Evolutionary conservation across 352 stramenopile genomes (phyloP).

Genomic region (Globisporangium uncinulatum): DNA sequence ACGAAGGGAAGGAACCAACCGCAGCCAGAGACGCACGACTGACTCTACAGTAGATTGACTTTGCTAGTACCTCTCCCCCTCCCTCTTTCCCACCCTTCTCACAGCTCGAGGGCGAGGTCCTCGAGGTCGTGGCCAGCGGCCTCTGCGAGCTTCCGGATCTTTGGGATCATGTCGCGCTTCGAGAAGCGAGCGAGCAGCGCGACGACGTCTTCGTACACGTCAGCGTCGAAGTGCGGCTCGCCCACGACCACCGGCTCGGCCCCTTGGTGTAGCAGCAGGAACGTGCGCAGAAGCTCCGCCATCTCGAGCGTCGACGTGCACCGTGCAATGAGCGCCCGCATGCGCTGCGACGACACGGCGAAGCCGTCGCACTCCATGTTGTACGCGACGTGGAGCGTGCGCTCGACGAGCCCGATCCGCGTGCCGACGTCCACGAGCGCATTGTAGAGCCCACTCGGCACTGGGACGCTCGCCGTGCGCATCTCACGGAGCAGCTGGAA

Average conservation of each 20-base stretch:
- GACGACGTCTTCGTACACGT: constrained; percentile 57
- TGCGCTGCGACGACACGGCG: constrained; percentile 34
- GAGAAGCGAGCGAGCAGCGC: constrained; percentile 36
- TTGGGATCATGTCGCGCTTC: constrained; percentile 33
- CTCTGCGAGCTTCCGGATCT: constrained; percentile 35
- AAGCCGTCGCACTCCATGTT: constrained; percentile 84
- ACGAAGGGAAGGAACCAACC: too few species aligned
- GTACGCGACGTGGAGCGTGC: constrained; percentile 68
- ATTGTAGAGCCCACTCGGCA: constrained; percentile 55
- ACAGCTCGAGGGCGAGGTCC: neutral
- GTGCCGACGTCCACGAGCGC: constrained; percentile 59
- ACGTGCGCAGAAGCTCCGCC: constrained; percentile 49
- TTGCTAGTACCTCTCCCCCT: neutral
- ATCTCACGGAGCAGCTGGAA: constrained; percentile 60
- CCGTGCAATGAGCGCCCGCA: constrained; percentile 40
- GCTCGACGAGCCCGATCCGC: constrained; percentile 48
- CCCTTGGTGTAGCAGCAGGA: constrained; percentile 63
- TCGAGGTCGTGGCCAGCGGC: constrained; percentile 14
- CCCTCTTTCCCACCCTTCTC: neutral
- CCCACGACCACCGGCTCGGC: constrained; percentile 5
- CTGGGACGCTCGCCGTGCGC: constrained; percentile 26
- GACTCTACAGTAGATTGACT: too few species aligned
- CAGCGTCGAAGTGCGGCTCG: constrained; percentile 37
- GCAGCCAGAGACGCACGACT: neutral
- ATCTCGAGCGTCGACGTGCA: constrained; percentile 45